Conservation (phyloP, 495 filamentous ascomycete species). For the Corynascus novoguineensis region DNA sequence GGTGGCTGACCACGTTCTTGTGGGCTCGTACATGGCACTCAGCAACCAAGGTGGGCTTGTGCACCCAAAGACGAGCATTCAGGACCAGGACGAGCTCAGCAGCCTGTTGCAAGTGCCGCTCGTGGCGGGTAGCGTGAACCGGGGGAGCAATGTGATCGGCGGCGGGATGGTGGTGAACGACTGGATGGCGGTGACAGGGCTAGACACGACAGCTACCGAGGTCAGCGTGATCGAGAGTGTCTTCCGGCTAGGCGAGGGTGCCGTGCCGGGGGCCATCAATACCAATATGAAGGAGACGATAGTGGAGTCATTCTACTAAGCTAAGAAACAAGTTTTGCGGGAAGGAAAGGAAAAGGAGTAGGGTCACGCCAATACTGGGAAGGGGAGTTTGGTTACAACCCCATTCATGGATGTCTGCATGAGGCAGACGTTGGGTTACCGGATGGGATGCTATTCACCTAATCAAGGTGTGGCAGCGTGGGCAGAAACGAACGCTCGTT, state of each 20-base stretch:
- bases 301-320: slow-evolving; percentile 95
- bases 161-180: slow-evolving; percentile 99
- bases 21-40: slow-evolving; percentile 91
- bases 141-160: slow-evolving; percentile 87
- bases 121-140: slow-evolving; percentile 88
- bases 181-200: slow-evolving; percentile 94
- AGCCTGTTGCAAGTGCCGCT: slow-evolving; percentile 91
- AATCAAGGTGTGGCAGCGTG: background rate
- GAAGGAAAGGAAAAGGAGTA: background rate
- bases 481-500: background rate
- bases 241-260: slow-evolving; percentile 86
- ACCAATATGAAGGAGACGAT: slow-evolving; percentile 90
- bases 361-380: no score
- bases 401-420: background rate
- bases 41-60: slow-evolving; percentile 96
- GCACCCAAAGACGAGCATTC: slow-evolving; percentile 91
- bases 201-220: slow-evolving; percentile 96
- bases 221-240: slow-evolving; percentile 93
- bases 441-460: slow-evolving; percentile 1
- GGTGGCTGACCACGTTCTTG: slow-evolving; percentile 91
- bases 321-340: background rate
- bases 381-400: background rate
- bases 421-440: background rate
- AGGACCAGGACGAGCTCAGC: slow-evolving; percentile 95
- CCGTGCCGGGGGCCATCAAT: slow-evolving; percentile 65